phyloP scores from a whole-genome alignment of 306 rosid genomes.

The Citrullus amarus region DNA sequence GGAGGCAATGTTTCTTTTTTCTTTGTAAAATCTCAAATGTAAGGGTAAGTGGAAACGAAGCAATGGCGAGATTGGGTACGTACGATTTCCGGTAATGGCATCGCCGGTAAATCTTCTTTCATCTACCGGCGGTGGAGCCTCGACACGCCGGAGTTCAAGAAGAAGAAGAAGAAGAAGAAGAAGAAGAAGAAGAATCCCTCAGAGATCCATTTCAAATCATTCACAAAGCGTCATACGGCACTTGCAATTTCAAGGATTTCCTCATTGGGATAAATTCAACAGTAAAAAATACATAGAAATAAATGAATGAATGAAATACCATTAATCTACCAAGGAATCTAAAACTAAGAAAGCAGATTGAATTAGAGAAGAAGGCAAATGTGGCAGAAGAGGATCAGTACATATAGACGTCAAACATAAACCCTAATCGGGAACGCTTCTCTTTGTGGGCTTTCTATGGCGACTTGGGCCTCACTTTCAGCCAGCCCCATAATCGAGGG shows the following conservation, averaged over 20 bases:
- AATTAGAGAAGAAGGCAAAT: neutral
- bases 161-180: neutral
- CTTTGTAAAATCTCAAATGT: neutral
- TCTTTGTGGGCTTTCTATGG: neutral
- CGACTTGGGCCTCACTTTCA: neutral
- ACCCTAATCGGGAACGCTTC: neutral
- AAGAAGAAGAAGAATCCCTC: slow-evolving; percentile 23
- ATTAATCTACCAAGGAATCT: too few species aligned
- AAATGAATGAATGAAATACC: neutral
- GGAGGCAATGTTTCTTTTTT: neutral
- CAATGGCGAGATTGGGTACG: neutral
- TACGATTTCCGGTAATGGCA: neutral
- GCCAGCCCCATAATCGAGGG: too few species aligned
- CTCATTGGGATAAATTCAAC: slow-evolving; percentile 30
- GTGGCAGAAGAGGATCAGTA: neutral
- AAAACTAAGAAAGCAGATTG: neutral
- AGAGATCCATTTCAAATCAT: slow-evolving; percentile 63
- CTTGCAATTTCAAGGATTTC: slow-evolving; percentile 68
- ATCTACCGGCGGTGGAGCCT: neutral
- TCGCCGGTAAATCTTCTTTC: neutral
- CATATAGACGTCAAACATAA: neutral
- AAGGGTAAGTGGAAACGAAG: neutral
- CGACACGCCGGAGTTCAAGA: neutral
- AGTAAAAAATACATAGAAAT: too few species aligned
- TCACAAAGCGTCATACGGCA: slow-evolving; percentile 86